phyloP scores from a whole-genome alignment of 169 alveolate species.

The Plasmodium yoelii region DNA sequence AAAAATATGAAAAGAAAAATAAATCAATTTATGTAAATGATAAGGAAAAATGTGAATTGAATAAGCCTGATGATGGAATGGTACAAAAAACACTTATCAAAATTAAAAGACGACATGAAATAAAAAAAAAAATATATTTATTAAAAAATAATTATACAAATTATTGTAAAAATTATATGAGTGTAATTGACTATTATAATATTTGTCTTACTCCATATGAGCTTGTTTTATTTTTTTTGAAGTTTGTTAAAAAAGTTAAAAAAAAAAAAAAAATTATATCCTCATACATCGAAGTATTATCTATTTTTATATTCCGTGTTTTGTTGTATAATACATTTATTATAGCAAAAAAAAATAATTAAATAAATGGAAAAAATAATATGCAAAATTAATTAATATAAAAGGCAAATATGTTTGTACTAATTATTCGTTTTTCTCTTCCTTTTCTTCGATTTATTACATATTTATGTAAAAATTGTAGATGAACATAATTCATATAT shows the following conservation, averaged over 20 bases:
- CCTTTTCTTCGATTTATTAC: no score
- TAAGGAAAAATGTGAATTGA: background rate
- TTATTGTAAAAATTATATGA: constrained; percentile 59
- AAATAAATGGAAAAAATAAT: constrained; percentile 2
- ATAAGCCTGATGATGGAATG: no score
- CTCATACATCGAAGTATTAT: constrained; percentile 36
- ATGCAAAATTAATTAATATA: background rate
- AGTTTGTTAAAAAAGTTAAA: constrained; percentile 32
- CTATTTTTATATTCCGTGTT: constrained; percentile 50
- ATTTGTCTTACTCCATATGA: constrained; percentile 59
- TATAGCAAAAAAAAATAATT: constrained; percentile 19
- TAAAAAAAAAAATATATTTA: background rate
- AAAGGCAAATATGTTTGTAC: background rate
- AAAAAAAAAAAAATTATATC: constrained; percentile 27
- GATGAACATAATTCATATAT: no score
- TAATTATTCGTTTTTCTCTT: no score
- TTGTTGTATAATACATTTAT: constrained; percentile 28
- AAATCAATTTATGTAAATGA: constrained; percentile 1
- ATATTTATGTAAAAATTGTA: no score
- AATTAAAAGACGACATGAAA: constrained; percentile 29
- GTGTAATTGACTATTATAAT: constrained; percentile 31
- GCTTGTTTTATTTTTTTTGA: constrained; percentile 42
- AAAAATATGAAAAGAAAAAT: background rate
- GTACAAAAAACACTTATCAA: background rate
- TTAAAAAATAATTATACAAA: constrained; percentile 16